A percentile compares a stretch with the other conserved stretches of the same genome.
Conservation (phyloP, 805 yeast species). For the Lipomyces anomalus region DNA sequence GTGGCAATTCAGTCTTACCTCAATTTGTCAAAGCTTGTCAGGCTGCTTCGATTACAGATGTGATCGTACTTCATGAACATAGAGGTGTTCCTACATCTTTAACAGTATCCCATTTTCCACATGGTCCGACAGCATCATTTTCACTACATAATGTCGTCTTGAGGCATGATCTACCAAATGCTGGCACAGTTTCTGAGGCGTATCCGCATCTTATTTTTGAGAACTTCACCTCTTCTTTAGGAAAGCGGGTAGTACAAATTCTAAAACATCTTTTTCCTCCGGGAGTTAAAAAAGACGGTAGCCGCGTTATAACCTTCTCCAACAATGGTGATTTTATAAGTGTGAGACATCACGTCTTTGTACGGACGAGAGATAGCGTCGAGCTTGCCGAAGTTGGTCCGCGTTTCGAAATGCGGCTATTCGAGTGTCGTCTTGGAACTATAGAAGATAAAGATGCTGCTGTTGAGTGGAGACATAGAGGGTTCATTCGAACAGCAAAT, state of each 20-base stretch:
- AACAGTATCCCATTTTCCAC: conserved; percentile 92
- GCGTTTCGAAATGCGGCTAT: conserved; percentile 93
- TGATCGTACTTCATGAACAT: conserved; percentile 87
- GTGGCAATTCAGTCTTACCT: conserved; percentile 89
- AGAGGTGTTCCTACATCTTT: conserved; percentile 96
- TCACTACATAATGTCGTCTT: conserved; percentile 90
- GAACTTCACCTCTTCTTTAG: conserved; percentile 74
- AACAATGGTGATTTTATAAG: conserved; percentile 87
- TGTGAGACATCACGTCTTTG: conserved; percentile 93
- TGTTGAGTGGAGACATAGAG: conserved; percentile 91
- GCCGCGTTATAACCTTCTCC: conserved; percentile 88
- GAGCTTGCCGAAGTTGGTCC: conserved; percentile 97
- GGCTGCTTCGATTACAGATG: conserved; percentile 73
- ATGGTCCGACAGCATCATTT: conserved; percentile 94
- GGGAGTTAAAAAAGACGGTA: conserved; percentile 85
- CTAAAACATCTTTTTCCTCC: conserved; percentile 92
- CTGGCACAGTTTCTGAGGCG: conserved; percentile 85
- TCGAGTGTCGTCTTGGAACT: conserved; percentile 82
- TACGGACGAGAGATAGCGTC: conserved; percentile 77
- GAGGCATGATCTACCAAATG: conserved; percentile 82
- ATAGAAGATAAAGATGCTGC: conserved; percentile 95
- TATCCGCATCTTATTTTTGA: conserved; percentile 94
- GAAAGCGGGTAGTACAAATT: conserved; percentile 72
- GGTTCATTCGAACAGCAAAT: conserved; percentile 91
- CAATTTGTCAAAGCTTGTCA: conserved; percentile 79